Evolutionary conservation across 257 asterid species (phyloP), one percentile per base, ranked within the genome.

Genomic region (Datura wrightii): DNA sequence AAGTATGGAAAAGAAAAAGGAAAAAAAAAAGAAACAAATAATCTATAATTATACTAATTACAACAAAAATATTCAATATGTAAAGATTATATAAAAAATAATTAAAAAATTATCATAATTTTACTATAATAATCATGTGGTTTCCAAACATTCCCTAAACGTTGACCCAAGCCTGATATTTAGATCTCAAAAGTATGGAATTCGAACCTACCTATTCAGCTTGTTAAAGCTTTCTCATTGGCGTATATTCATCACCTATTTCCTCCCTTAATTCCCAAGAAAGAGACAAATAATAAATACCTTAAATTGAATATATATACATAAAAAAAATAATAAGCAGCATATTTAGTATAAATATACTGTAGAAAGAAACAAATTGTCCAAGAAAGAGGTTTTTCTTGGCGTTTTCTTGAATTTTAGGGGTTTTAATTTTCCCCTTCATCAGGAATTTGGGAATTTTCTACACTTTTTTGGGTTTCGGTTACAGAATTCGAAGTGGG

Each of bases 161-260:
- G 48, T 78, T 78, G 82, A 78, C 63, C 82, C 8, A 15, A 78
- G 63, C 82, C 72, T 5, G 3, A 34, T 65, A 65, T 5, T 36
- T 13, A 34, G 72, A 65, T 65, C 72, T 34, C 44, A 65, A 65
- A 34, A 24, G 31, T 24, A 24, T 24, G 31, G 31, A 24, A 24
- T 24, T 24, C 31, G 31, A 65, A 31, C n/a, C 8, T 34, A 10
- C 72, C 42, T 2, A 65, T 65, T 34, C 42, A 65, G 44, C n/a
- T 76, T 39, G 46, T 50, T 52, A 76, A 76, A 76, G 82, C 9
- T 78, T 76, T 76, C 82, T 78, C 82, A 78, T 78, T 78, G 82
- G 82, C 46, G 46, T 78, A 53, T 10, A 52, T 13, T 52, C 2
- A 52, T 52, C 82, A 78, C 63, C 82, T 52, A 34, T 76, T 52